Evolutionary conservation across 768 basidiomycete species (phyloP), one percentile per base, ranked within the genome.

Genomic region (Trametes villosa): DNA sequence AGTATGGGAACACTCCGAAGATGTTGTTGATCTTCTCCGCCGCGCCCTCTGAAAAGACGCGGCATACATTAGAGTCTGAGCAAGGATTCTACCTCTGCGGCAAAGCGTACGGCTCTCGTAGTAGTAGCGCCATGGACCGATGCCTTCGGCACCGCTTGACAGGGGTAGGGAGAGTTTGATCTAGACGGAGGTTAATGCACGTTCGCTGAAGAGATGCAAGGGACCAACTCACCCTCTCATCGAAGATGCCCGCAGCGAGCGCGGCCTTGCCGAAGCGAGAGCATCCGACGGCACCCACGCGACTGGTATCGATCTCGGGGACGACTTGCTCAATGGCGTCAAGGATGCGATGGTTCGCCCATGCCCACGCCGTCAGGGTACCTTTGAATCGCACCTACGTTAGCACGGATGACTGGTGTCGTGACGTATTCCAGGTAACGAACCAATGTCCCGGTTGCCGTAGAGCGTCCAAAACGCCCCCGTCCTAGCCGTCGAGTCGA

Each of bases 21-120:
- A 58, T 58, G 22, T 58, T 58, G 3, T 58, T 46, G 22, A 58
- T 58, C 49, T 58, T 58, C 57, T 58, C 57, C 26, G 57, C 57
- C 12, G 41, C 57, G 41, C 57, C 57, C 41, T 51, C 45, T 54
- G 29, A 3, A 17, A 20, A 44, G 11, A 24, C 40, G 24, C 40
- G 26, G 17, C 36, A 31, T 24, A 13, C 49, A 6, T 7, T 31
- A n/a, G n/a, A n/a, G n/a, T n/a, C n/a, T 13, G n/a, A 12, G 4
- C 3, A 18, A 13, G n/a, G 15, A 12, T 12, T 18, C 11, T 38
- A 12, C 36, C n/a, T 3, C 36, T 38, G 13, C 36, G 4, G 36
- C 13, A 38, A 12, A 4, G 36, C 36, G 29, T 31, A 45, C 53
- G 55, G 49, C 57, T 58, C 41, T 58, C 57, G 30, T 58, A 58